These are phyloP conservation scores for Diplodia scrobiculata DNA, from an alignment of 2,329 filamentous ascomycete species.

Conservation along the genomic window DNA sequence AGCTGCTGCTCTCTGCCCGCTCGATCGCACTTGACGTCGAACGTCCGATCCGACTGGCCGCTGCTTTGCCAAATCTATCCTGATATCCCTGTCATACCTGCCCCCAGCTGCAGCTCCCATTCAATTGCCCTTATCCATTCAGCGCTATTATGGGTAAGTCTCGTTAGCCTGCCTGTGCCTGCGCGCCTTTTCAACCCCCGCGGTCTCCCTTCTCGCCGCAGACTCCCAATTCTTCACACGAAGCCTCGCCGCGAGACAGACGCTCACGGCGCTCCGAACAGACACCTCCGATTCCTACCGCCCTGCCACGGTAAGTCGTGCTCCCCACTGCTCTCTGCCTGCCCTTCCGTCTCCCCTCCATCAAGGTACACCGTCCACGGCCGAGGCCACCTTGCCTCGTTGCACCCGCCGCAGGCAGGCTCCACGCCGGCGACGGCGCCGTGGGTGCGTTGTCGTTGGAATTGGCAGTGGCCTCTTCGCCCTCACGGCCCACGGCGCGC, in stretches of 20 bases:
- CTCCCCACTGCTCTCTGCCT: conserved; percentile 1
- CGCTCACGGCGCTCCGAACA: conserved; percentile 14
- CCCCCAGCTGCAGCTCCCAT: conserved; percentile 26
- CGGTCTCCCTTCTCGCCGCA: conserved; percentile 20
- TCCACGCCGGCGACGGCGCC: neutral
- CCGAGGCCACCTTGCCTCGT: conserved; percentile 3
- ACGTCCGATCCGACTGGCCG: conserved; percentile 27
- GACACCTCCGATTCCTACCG: conserved; percentile 28
- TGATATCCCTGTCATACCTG: conserved; percentile 29
- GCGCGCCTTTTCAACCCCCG: conserved; percentile 28
- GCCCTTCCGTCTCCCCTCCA: conserved; percentile 11
- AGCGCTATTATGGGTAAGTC: conserved; percentile 29
- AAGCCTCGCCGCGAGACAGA: neutral
- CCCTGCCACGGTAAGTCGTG: conserved; percentile 25
- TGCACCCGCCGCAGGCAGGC: conserved; percentile 7
- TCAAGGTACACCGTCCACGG: conserved; percentile 2
- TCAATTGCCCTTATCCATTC: conserved; percentile 26
- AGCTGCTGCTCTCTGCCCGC: conserved; percentile 16
- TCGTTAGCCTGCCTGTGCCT: conserved; percentile 28
- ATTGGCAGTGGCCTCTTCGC: conserved; percentile 20
- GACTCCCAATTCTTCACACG: conserved; percentile 11
- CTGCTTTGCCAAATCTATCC: conserved; percentile 25
- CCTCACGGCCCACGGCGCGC: conserved; percentile 25
- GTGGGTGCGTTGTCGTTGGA: neutral
- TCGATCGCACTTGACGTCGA: conserved; percentile 27